phyloP scores from a whole-genome alignment of 2,329 filamentous ascomycete species.

The Colletotrichum chlorophyti region DNA sequence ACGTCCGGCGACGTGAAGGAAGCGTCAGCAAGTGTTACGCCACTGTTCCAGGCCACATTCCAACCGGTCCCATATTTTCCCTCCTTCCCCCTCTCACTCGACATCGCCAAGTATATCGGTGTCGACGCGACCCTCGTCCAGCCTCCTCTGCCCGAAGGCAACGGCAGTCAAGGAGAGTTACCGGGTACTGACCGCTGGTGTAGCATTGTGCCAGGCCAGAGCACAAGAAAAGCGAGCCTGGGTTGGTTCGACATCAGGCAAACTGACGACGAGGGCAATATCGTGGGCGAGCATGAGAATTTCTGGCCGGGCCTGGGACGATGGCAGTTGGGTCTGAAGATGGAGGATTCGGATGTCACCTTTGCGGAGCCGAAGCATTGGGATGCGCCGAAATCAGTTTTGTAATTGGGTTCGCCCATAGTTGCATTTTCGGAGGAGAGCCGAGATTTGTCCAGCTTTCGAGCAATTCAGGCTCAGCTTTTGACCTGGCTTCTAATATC shows the following conservation, averaged over 20 bases:
- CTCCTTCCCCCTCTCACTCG: slow-evolving; percentile 50
- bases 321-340: slow-evolving; percentile 50
- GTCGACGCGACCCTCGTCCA: slow-evolving; percentile 52
- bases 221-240: slow-evolving; percentile 40
- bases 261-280: slow-evolving; percentile 35
- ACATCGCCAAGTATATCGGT: slow-evolving; percentile 46
- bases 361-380: slow-evolving; percentile 34
- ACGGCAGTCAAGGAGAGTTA: slow-evolving; percentile 47
- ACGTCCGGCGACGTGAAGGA: slow-evolving; percentile 39
- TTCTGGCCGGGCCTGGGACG: slow-evolving; percentile 55
- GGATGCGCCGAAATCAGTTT: slow-evolving; percentile 33
- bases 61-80: slow-evolving; percentile 49
- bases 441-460: too few relatives aligned
- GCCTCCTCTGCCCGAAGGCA: slow-evolving; percentile 53
- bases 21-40: slow-evolving; percentile 38
- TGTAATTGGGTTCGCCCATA: slow-evolving; percentile 30
- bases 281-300: slow-evolving; percentile 41
- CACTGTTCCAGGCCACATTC: slow-evolving; percentile 55
- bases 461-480: too few relatives aligned
- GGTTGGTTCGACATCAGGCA: slow-evolving; percentile 57
- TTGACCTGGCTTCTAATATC: too few relatives aligned
- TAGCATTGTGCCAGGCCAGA: slow-evolving; percentile 40
- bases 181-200: slow-evolving; percentile 55
- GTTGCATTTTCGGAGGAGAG: not conserved
- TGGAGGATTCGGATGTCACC: slow-evolving; percentile 42